phyloP scores from a whole-genome alignment of 441 rosid genomes.

The Brassica balearica region DNA sequence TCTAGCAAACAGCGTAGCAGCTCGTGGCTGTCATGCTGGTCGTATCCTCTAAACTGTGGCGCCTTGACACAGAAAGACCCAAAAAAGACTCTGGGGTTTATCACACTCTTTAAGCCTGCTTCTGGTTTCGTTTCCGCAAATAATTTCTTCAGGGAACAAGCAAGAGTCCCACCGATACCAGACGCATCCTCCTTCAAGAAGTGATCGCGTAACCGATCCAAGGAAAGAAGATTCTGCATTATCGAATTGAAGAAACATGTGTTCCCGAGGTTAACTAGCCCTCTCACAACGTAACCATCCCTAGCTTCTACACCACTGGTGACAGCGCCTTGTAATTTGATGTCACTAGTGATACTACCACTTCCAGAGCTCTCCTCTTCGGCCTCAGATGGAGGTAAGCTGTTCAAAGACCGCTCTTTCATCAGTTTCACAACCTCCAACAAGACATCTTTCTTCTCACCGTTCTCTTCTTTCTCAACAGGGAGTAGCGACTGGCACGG shows the following conservation, averaged over 20 bases:
- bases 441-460: slow-evolving; percentile 63
- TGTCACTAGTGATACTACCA: slow-evolving; percentile 60
- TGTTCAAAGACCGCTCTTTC: slow-evolving; percentile 53
- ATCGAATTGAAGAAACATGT: slow-evolving; percentile 97
- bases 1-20: slow-evolving; percentile 87
- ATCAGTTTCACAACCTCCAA: slow-evolving; percentile 66
- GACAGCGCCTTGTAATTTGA: slow-evolving; percentile 46
- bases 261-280: slow-evolving; percentile 89
- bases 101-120: slow-evolving; percentile 59
- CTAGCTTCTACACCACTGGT: slow-evolving; percentile 51
- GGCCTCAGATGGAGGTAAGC: slow-evolving; percentile 49
- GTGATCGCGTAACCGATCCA: slow-evolving; percentile 61
- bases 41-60: slow-evolving; percentile 91
- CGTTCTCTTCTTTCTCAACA: slow-evolving; percentile 68
- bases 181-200: slow-evolving; percentile 60
- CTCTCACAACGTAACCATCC: slow-evolving; percentile 67
- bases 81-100: slow-evolving; percentile 76
- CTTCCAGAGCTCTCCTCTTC: slow-evolving; percentile 69
- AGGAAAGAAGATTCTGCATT: slow-evolving; percentile 85
- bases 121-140: slow-evolving; percentile 70
- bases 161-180: slow-evolving; percentile 54
- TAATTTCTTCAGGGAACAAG: slow-evolving; percentile 73
- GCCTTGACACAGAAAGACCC: slow-evolving; percentile 73
- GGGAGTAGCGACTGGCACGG: slow-evolving; percentile 67
- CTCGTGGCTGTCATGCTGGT: slow-evolving; percentile 98